Evolutionary conservation across 176 grass and related monocot species (phyloP).

Genomic region (Aegilops tauschii): DNA sequence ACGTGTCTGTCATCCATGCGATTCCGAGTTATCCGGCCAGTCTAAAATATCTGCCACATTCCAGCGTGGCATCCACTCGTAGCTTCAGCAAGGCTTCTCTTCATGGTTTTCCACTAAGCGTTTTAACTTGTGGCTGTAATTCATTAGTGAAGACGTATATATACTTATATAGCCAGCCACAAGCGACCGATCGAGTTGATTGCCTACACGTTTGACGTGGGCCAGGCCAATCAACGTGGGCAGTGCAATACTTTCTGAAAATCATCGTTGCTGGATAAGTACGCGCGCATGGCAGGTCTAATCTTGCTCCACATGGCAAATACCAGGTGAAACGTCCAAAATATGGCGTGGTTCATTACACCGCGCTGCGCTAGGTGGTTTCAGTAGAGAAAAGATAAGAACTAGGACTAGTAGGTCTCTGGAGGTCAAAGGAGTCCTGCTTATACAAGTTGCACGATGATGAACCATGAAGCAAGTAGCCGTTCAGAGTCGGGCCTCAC

Average conservation of each 20-base stretch:
- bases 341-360: neutral
- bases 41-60: slow-evolving; percentile 5
- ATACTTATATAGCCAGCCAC: neutral
- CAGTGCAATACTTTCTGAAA: neutral
- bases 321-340: neutral
- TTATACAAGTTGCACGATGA: neutral
- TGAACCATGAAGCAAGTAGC: neutral
- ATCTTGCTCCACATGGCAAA: slow-evolving; percentile 6
- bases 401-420: neutral
- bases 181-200: neutral
- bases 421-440: neutral
- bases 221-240: slow-evolving; percentile 9
- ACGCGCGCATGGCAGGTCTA: neutral
- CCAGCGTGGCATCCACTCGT: slow-evolving; percentile 11
- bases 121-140: slow-evolving; percentile 16
- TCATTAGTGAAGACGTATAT: neutral
- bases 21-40: slow-evolving; percentile 5
- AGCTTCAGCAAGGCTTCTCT: neutral
- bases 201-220: slow-evolving; percentile 10
- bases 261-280: slow-evolving; percentile 12
- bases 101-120: slow-evolving; percentile 18
- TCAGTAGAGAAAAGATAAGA: neutral
- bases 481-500: neutral
- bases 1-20: neutral
- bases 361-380: neutral